A percentile compares a stretch with the other conserved stretches of the same genome.
phyloP scores from a whole-genome alignment of 768 basidiomycete genomes.

The Mycena rebaudengoi region DNA sequence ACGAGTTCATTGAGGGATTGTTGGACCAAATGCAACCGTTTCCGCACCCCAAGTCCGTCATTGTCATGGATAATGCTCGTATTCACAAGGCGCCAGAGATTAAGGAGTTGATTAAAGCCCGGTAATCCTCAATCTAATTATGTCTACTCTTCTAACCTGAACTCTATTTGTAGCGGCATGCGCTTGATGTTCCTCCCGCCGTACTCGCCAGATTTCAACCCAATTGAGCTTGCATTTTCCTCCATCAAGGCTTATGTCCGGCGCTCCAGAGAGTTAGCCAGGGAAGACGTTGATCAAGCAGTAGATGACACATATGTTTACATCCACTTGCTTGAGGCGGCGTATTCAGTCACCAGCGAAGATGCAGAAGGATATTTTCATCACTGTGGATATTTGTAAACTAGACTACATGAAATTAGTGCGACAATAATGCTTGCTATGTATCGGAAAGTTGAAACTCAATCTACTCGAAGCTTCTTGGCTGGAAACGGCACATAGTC shows the following conservation, averaged over 20 bases:
- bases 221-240: slow-evolving; percentile 7
- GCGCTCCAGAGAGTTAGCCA: not conserved
- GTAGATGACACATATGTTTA: slow-evolving; percentile 10
- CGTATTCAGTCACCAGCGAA: not conserved
- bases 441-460: too few relatives aligned
- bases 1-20: slow-evolving; percentile 40
- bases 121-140: too few relatives aligned
- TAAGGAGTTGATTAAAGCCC: too few relatives aligned
- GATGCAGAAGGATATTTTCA: slow-evolving; percentile 6
- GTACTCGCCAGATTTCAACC: slow-evolving; percentile 14
- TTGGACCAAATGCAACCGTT: slow-evolving; percentile 47
- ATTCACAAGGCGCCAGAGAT: too few relatives aligned
- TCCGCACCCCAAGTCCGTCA: slow-evolving; percentile 43
- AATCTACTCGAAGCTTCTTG: not conserved
- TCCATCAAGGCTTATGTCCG: slow-evolving; percentile 9
- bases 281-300: slow-evolving; percentile 7
- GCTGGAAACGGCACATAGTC: not conserved
- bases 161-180: too few relatives aligned
- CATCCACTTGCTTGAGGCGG: slow-evolving; percentile 3
- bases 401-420: not conserved
- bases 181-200: not conserved
- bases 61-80: too few relatives aligned
- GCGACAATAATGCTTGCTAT: not conserved
- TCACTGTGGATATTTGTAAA: slow-evolving; percentile 13
- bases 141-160: too few relatives aligned